Base-by-base conservation (phyloP, 2,329 filamentous ascomycete species). In the Cadophora luteo-olivacea region DNA sequence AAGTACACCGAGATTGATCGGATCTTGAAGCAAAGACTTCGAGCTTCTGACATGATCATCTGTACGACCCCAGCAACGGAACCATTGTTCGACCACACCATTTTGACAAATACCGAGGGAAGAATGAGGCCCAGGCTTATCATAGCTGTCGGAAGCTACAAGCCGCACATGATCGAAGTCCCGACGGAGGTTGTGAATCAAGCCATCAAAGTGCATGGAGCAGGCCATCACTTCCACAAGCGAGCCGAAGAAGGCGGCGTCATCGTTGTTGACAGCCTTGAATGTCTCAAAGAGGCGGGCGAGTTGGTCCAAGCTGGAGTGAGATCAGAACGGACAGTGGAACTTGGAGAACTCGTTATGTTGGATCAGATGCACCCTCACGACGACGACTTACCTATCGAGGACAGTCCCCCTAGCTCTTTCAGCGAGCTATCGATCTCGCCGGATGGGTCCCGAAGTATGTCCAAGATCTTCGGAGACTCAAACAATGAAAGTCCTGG, bases 261-360 rank as follows among this genome's bases (percentile, higher is more conserved):
- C 16, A 84, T 93, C 32, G 85, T 92, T 5, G 91, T 93, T 5
- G 91, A 93, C 76, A 94, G 91, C 11, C 83, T 97, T 0, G 92
- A 92, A 0, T 94, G 91, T 57, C 78, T 97, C 54, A 89, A 90
- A 74, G 93, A 97, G 77, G 92, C 94, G 0, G 95, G 95, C 0
- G 95, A 98, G 81, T 84, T 98, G 60, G 91, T 97, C 11, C 88
- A 93, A 72, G 92, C 93, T 0, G 89, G 89, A 0, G 82, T 97
- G 33, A 84, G 84, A 25, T 89, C 92, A 0, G 85, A 89, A 57
- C 91, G 97, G 74, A 85, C 97, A 3, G 92, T 97, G 0, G 95
- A 97, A 79, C 82, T 97, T 0, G 95, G 94, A 3, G 94, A 97
- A 77, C 82, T 97, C 4, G 86, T 88, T 14, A 88, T 89, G 85